These are phyloP conservation scores for Amphichorda felina DNA, from an alignment of 2,329 filamentous ascomycete genomes.

Conservation along the genomic window DNA sequence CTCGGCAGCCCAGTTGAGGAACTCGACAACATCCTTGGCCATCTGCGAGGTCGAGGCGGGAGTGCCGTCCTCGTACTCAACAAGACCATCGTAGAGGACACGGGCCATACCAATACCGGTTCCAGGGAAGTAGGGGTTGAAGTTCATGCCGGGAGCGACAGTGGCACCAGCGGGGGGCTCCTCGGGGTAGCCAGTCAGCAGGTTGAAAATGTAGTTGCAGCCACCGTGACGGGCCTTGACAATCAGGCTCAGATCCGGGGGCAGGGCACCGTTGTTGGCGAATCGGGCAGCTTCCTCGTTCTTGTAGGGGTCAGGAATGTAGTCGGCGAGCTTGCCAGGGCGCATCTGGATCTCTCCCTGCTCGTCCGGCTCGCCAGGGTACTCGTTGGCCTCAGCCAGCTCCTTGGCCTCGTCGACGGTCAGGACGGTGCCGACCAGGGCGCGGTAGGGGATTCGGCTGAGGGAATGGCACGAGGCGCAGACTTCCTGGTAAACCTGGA, in stretches of 20 bases:
- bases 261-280: conserved; percentile 95
- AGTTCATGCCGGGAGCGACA: conserved; percentile 87
- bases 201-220: conserved; percentile 95
- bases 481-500: conserved; percentile 98
- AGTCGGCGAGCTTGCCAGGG: conserved; percentile 96
- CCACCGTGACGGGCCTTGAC: conserved; percentile 96
- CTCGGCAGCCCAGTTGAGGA: conserved; percentile 98
- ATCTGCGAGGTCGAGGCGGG: conserved; percentile 94
- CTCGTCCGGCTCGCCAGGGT: conserved; percentile 95
- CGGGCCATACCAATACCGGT: conserved; percentile 98
- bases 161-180: conserved; percentile 83
- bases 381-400: conserved; percentile 95
- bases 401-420: conserved; percentile 98
- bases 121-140: conserved; percentile 99
- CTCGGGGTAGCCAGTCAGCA: conserved; percentile 95
- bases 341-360: conserved; percentile 98
- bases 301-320: conserved; percentile 90
- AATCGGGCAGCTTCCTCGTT: conserved; percentile 98
- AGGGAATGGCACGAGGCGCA: conserved; percentile 97
- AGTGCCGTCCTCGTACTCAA: conserved; percentile 96
- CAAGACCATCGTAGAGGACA: conserved; percentile 92
- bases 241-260: conserved; percentile 94
- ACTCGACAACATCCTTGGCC: conserved; percentile 98
- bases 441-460: conserved; percentile 83
- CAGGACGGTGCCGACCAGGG: conserved; percentile 81